Conservation (phyloP, 2,329 filamentous ascomycete genomes). For the Colletotrichum filicis region DNA sequence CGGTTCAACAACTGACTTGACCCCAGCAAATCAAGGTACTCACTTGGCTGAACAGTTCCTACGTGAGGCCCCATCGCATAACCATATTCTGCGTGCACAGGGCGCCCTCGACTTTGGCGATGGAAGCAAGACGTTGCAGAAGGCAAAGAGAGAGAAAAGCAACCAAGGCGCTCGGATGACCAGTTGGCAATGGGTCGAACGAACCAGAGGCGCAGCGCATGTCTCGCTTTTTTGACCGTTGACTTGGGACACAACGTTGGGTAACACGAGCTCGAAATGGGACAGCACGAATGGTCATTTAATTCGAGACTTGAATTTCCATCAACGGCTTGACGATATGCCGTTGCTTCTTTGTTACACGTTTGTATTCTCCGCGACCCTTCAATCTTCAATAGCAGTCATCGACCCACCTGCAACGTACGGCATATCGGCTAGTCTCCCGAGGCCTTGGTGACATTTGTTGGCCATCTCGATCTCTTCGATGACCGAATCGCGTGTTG, state of each 20-base stretch:
- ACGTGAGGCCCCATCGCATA: slow-evolving; percentile 9
- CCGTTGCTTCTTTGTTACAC: neutral
- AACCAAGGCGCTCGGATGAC: slow-evolving; percentile 11
- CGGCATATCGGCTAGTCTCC: neutral
- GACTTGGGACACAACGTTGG: neutral
- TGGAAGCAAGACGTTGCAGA: neutral
- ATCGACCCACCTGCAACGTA: neutral
- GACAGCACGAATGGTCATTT: neutral
- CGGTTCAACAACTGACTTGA: slow-evolving; percentile 13
- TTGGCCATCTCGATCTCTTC: slow-evolving; percentile 21
- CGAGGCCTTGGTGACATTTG: neutral
- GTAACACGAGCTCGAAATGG: neutral
- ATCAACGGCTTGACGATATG: neutral
- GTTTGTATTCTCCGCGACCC: neutral
- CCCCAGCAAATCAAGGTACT: slow-evolving; percentile 4
- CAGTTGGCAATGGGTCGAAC: slow-evolving; percentile 23
- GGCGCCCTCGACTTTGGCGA: neutral
- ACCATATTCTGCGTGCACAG: neutral
- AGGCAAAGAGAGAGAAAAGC: neutral
- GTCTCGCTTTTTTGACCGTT: slow-evolving; percentile 11
- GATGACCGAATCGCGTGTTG: slow-evolving; percentile 15
- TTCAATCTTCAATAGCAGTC: neutral
- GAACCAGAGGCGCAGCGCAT: slow-evolving; percentile 9
- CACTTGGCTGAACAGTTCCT: slow-evolving; percentile 8
- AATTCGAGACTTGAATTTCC: neutral